Evolutionary conservation across 768 basidiomycete genomes (phyloP), one percentile per base, ranked within the genome.

Genomic region (Favolaschia claudopus): DNA sequence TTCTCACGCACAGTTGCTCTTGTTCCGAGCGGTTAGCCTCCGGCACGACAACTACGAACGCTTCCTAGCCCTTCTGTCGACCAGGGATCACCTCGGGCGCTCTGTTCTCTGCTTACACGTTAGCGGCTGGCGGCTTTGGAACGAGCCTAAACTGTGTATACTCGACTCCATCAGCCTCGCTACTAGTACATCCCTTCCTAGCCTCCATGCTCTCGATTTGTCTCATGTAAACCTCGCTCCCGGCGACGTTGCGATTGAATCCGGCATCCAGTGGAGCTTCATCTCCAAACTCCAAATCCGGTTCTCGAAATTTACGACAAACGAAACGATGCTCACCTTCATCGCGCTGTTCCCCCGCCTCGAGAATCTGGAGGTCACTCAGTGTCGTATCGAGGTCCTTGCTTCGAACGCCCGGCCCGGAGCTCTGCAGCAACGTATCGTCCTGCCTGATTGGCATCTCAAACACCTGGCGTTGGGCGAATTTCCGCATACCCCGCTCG

Each of bases 11-110:
- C 61, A 62, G 28, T 52, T 50, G 0, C 29, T 57, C 17, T 45
- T 56, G 31, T 62, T 62, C 50, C 55, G 44, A 37, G 10, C n/a
- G 15, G 46, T 62, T n/a, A 29, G 8, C 15, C 38, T 62, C 12
- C 54, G 55, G 20, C 25, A 20, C 34, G 34, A 20, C 7, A 53
- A 29, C 45, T 17, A 19, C 50, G 29, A 2, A 10, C 38, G 32
- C 32, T 57, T 62, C 25, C 43, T 62, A 20, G 38, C 22, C 0
- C 33, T 52, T 15, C 44, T 62, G 15, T 3, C 37, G 9, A 33
- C 19, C 19, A 27, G 12, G 14, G 25, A 9, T 20, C 5, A 47
- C 19, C 43, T 58, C 22, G 50, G 50, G 7, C 36, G 39, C 8
- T 19, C 51, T 32, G 45, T 62, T 20, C 2, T 2, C 13, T 7